Conservation (phyloP, 2,329 filamentous ascomycete genomes). For the Elsinoe australis region DNA sequence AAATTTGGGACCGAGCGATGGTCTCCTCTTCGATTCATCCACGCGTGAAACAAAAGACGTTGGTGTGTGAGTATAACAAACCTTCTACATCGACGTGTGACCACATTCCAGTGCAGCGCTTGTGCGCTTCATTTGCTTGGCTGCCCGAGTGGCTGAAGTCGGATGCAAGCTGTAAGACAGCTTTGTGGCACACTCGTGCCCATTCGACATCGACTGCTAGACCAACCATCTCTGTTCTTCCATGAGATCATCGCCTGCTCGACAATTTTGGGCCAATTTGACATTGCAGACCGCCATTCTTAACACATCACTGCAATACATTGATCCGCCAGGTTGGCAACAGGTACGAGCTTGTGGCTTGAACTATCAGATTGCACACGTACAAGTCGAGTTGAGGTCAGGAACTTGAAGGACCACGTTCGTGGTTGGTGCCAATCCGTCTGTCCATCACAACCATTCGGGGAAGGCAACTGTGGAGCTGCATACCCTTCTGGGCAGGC, state of each 20-base stretch:
- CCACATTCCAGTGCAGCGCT: not conserved
- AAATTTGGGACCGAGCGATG: not conserved
- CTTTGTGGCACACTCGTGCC: not conserved
- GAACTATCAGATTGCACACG: too few relatives aligned
- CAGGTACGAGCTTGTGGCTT: too few relatives aligned
- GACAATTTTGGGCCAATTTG: not conserved
- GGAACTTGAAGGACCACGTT: not conserved
- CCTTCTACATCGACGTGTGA: conserved; percentile 3
- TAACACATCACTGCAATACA: not conserved
- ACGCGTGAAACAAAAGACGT: conserved; percentile 1
- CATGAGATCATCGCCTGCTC: not conserved
- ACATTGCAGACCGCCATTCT: not conserved
- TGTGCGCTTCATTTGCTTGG: not conserved
- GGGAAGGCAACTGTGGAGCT: conserved; percentile 7
- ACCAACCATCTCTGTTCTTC: conserved; percentile 2
- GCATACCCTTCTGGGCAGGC: not conserved
- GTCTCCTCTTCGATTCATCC: not conserved
- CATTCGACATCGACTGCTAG: too few relatives aligned
- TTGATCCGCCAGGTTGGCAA: too few relatives aligned
- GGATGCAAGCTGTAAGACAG: not conserved
- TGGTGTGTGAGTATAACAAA: conserved; percentile 8
- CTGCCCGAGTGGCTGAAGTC: not conserved
- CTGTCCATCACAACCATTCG: conserved; percentile 7
- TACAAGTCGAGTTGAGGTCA: not conserved
- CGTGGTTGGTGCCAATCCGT: conserved; percentile 7